Evolutionary conservation across 2,329 filamentous ascomycete genomes (phyloP).

Genomic region (Knufia fluminis): DNA sequence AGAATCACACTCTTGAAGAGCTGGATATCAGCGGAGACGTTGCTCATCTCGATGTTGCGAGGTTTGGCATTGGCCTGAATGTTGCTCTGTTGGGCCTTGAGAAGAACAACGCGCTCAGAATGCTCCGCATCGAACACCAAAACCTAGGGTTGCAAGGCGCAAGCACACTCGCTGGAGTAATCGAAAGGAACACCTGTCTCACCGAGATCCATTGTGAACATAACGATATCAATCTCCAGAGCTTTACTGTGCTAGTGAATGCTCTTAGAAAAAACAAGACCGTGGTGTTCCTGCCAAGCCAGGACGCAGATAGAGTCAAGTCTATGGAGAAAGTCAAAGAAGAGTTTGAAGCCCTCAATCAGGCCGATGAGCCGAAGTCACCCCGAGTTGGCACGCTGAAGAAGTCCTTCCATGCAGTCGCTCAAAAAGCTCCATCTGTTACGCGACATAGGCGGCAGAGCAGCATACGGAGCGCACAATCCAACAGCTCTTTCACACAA

Average conservation of each 20-base stretch:
- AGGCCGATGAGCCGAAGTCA: conserved; percentile 28
- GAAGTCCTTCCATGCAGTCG: conserved; percentile 35
- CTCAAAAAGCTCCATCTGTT: conserved; percentile 17
- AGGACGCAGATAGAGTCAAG: conserved; percentile 52
- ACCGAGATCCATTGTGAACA: conserved; percentile 61
- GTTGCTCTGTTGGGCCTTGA: conserved; percentile 56
- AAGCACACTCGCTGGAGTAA: conserved; percentile 58
- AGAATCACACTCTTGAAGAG: conserved; percentile 57
- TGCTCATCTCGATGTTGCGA: conserved; percentile 60
- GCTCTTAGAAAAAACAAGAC: conserved; percentile 57
- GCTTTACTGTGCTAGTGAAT: conserved; percentile 57
- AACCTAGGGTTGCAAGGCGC: conserved; percentile 61
- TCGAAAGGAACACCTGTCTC: conserved; percentile 54
- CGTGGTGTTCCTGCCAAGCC: conserved; percentile 52
- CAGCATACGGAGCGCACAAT: conserved; percentile 7
- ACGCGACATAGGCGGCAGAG: conserved; percentile 16
- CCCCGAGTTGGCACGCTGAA: conserved; percentile 33
- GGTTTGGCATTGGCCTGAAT: conserved; percentile 60
- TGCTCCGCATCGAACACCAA: conserved; percentile 58
- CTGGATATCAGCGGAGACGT: conserved; percentile 64
- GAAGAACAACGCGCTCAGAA: conserved; percentile 51
- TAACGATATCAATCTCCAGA: conserved; percentile 56
- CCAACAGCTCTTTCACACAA: conserved; percentile 21
- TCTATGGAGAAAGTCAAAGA: conserved; percentile 52
- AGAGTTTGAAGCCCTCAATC: conserved; percentile 43